These are phyloP conservation scores for Psilocybe azurescens DNA, from an alignment of 768 basidiomycete species.

Conservation along the genomic window DNA sequence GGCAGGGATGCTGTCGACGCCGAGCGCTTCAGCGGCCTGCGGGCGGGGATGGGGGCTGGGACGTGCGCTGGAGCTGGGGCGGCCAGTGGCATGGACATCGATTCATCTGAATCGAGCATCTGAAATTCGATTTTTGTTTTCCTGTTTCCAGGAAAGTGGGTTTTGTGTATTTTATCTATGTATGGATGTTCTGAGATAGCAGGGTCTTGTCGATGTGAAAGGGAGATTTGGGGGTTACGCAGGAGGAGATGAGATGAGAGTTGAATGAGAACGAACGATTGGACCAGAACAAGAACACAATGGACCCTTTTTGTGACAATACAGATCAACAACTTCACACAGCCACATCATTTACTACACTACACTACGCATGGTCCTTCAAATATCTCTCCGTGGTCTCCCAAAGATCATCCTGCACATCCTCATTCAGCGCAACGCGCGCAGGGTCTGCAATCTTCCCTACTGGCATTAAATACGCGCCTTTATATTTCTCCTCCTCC, in stretches of 20 bases:
- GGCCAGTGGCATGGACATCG: slow-evolving; percentile 19
- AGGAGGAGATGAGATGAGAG: background rate
- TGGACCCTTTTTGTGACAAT: no score
- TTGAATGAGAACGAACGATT: no score
- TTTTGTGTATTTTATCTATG: background rate
- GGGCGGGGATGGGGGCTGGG: slow-evolving; percentile 23
- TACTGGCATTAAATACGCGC: slow-evolving; percentile 41
- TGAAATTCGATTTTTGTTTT: background rate
- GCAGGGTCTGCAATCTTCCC: slow-evolving; percentile 13
- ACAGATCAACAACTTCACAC: no score
- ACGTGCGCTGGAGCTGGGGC: slow-evolving; percentile 14
- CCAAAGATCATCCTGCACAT: background rate
- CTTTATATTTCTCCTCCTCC: slow-evolving; percentile 38
- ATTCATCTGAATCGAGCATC: slow-evolving; percentile 21
- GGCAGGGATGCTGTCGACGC: slow-evolving; percentile 70
- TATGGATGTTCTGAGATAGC: background rate
- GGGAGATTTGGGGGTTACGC: background rate
- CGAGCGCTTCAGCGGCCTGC: slow-evolving; percentile 60
- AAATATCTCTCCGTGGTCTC: background rate
- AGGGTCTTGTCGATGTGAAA: background rate
- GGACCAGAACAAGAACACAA: no score
- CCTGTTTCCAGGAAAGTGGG: background rate
- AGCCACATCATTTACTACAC: no score
- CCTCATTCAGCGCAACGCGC: background rate
- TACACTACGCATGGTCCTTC: background rate